phyloP scores from a whole-genome alignment of 768 basidiomycete genomes.

The button mushroom (Agaricus bisporus) region DNA sequence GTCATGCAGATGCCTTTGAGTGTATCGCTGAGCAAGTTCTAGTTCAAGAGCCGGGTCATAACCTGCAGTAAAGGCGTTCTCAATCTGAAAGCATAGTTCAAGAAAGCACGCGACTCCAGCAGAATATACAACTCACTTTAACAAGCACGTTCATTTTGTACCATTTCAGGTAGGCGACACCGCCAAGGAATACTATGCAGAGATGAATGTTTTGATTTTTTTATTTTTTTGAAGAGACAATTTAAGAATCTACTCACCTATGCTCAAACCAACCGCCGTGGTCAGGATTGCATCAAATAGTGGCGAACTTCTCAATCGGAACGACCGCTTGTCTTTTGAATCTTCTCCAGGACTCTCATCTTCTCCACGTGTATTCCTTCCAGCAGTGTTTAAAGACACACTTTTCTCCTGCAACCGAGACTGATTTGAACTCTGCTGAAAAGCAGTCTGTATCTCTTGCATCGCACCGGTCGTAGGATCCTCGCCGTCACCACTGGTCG shows the following conservation, averaged over 20 bases:
- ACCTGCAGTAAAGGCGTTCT: slow-evolving; percentile 69
- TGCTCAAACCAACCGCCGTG: slow-evolving; percentile 52
- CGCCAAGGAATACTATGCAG: slow-evolving; percentile 61
- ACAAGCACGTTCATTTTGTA: slow-evolving; percentile 79
- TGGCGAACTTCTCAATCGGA: slow-evolving; percentile 35
- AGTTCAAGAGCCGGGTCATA: slow-evolving; percentile 82
- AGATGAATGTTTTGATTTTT: slow-evolving; percentile 3
- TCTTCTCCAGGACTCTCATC: slow-evolving; percentile 23
- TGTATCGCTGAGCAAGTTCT: slow-evolving; percentile 53
- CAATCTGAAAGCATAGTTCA: slow-evolving; percentile 43
- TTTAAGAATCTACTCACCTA: slow-evolving; percentile 34
- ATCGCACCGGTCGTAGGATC: background rate
- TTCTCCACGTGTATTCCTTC: slow-evolving; percentile 38
- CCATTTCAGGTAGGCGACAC: slow-evolving; percentile 67
- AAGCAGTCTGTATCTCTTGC: too few relatives aligned
- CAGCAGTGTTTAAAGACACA: slow-evolving; percentile 29
- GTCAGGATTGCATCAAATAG: slow-evolving; percentile 51
- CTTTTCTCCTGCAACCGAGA: slow-evolving; percentile 40
- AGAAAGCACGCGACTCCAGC: background rate
- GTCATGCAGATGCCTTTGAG: slow-evolving; percentile 24
- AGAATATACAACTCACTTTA: slow-evolving; percentile 44
- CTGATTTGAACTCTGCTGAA: slow-evolving; percentile 4
- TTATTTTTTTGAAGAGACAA: too few relatives aligned
- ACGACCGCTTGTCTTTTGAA: slow-evolving; percentile 25
- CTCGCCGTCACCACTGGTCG: slow-evolving; percentile 1